A percentile compares a stretch with the other conserved stretches of the same genome.
Conservation (phyloP, 164 flowering plant species). For the Umbilicus rupestris region DNA sequence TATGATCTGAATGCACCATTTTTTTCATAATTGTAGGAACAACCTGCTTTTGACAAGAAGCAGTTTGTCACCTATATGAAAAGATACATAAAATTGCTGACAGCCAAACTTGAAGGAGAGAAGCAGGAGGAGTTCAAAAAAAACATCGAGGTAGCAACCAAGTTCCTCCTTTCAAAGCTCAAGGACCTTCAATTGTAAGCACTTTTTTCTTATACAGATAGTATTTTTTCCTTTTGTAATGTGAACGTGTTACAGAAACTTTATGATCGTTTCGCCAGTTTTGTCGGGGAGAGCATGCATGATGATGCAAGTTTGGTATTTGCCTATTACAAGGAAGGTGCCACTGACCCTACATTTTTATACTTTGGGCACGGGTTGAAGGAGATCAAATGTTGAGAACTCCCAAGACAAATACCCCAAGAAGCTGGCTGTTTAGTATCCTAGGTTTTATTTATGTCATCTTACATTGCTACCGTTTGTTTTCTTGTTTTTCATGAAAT, state of each 20-base stretch:
- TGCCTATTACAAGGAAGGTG: conserved; percentile 9
- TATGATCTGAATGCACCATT: neutral
- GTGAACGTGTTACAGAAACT: neutral
- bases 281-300: conserved; percentile 10
- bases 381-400: conserved; percentile 1
- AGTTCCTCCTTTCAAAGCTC: conserved; percentile 62
- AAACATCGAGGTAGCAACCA: conserved; percentile 67
- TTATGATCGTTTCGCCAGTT: neutral
- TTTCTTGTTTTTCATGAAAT: neutral
- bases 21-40: conserved; percentile 39
- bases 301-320: conserved; percentile 1
- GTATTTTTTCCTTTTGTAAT: neutral
- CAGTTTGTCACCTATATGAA: conserved; percentile 60
- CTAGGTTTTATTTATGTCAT: neutral
- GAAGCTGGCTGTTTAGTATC: neutral
- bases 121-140: conserved; percentile 58
- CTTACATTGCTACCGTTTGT: neutral
- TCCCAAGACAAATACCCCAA: neutral
- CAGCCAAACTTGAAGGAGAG: conserved; percentile 61
- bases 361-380: conserved; percentile 6
- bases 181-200: conserved; percentile 82
- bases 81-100: conserved; percentile 55
- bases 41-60: conserved; percentile 85
- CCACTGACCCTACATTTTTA: conserved; percentile 7
- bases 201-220: neutral